A percentile compares a stretch with the other conserved stretches of the same genome.
phyloP scores from a whole-genome alignment of 2,329 filamentous ascomycete species.

The Dactylonectria estremocensis region DNA sequence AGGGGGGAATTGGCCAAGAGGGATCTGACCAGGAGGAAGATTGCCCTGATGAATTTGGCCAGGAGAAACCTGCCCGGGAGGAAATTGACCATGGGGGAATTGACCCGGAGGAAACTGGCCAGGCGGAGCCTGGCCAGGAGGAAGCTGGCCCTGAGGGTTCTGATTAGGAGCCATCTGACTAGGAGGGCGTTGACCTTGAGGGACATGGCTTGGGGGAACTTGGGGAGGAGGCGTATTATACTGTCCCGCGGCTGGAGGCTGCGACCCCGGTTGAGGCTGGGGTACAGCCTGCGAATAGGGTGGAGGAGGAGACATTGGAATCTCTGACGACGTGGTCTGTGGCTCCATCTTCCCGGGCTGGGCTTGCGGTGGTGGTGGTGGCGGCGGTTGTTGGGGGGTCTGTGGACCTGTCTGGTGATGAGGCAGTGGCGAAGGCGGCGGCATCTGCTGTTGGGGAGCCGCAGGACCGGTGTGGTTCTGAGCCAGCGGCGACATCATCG shows the following conservation, averaged over 20 bases:
- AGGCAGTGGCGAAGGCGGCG: conserved; percentile 6
- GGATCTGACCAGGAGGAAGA: conserved; percentile 10
- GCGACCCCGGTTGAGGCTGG: conserved; percentile 27
- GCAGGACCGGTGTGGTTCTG: conserved; percentile 15
- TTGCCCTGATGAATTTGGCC: conserved; percentile 11
- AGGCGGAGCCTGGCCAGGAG: conserved; percentile 2
- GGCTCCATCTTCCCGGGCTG: conserved; percentile 29
- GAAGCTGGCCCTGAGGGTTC: background rate
- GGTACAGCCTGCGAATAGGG: conserved; percentile 40
- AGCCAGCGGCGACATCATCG: conserved; percentile 7
- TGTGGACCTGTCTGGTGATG: conserved; percentile 16
- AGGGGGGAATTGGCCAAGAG: background rate
- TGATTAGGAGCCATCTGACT: background rate
- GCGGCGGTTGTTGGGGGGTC: conserved; percentile 32
- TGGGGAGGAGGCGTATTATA: conserved; percentile 33
- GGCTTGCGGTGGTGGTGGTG: conserved; percentile 23
- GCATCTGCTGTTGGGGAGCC: conserved; percentile 31
- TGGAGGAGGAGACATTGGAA: conserved; percentile 44
- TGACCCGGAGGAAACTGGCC: conserved; percentile 4
- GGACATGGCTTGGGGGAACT: background rate
- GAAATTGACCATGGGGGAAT: background rate
- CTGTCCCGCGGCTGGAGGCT: conserved; percentile 33
- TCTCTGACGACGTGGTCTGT: conserved; percentile 14
- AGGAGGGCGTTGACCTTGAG: conserved; percentile 3
- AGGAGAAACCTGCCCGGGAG: background rate